phyloP scores from a whole-genome alignment of 495 filamentous ascomycete genomes.

The Bombardia bombarda region DNA sequence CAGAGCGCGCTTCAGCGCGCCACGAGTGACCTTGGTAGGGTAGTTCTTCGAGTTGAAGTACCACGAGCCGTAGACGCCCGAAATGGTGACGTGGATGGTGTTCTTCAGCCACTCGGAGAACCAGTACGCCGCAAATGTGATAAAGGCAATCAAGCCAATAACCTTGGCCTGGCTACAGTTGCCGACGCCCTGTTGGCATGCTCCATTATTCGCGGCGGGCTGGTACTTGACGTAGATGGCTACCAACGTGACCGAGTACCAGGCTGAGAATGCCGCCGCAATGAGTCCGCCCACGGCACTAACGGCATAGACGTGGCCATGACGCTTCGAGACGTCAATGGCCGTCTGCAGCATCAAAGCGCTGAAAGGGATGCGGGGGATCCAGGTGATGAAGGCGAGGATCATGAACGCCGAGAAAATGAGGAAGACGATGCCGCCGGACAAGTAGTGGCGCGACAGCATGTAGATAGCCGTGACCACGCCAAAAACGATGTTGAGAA shows the following conservation, averaged over 20 bases:
- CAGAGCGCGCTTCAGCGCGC: constrained; percentile 64
- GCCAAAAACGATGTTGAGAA: constrained; percentile 73
- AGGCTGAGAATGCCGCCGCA: constrained; percentile 63
- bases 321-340: constrained; percentile 75
- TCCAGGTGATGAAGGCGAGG: constrained; percentile 57
- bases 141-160: constrained; percentile 75
- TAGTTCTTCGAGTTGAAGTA: constrained; percentile 73
- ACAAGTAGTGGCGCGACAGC: constrained; percentile 60
- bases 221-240: constrained; percentile 74
- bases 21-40: constrained; percentile 67
- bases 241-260: constrained; percentile 52
- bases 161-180: constrained; percentile 71
- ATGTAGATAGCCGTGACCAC: constrained; percentile 61
- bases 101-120: constrained; percentile 89
- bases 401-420: constrained; percentile 60
- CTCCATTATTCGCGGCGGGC: constrained; percentile 55
- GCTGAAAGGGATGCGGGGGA: constrained; percentile 78
- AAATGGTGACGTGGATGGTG: constrained; percentile 78
- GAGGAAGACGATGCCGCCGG: constrained; percentile 77
- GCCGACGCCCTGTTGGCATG: constrained; percentile 53
- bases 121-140: constrained; percentile 89
- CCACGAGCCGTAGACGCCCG: constrained; percentile 87
- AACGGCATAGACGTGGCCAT: constrained; percentile 81
- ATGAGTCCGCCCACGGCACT: constrained; percentile 71
- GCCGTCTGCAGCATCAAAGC: constrained; percentile 81